phyloP scores from a whole-genome alignment of 164 flowering plant species.

The Annona cherimola region DNA sequence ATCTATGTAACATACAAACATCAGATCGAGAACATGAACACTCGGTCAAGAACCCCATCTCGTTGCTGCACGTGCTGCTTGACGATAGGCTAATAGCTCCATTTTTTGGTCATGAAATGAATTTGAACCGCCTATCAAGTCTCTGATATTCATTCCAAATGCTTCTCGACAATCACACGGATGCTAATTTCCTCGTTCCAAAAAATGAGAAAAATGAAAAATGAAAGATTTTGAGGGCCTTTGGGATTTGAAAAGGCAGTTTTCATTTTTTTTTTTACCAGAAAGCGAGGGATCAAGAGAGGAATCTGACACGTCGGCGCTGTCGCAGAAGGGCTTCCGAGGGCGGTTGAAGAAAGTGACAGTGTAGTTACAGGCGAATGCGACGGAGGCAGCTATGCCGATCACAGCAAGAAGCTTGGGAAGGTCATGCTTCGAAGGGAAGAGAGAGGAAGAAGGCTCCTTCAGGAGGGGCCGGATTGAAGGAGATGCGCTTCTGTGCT shows the following conservation, averaged over 20 bases:
- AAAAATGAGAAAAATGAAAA: too few relatives aligned
- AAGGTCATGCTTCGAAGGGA: constrained; percentile 61
- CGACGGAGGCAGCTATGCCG: constrained; percentile 51
- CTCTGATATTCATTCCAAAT: too few relatives aligned
- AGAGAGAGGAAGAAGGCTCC: constrained; percentile 44
- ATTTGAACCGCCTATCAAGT: too few relatives aligned
- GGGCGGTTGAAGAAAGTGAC: constrained; percentile 22
- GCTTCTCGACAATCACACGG: too few relatives aligned
- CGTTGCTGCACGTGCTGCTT: too few relatives aligned
- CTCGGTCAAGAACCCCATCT: too few relatives aligned
- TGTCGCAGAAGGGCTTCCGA: constrained; percentile 67
- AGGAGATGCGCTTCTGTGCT: constrained; percentile 16
- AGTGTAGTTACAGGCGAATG: constrained; percentile 43
- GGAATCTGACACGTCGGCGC: not conserved
- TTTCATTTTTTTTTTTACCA: constrained; percentile 22
- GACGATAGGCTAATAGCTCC: too few relatives aligned
- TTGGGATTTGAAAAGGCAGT: constrained; percentile 1
- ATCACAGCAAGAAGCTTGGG: constrained; percentile 43
- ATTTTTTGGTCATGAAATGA: too few relatives aligned
- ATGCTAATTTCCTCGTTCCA: too few relatives aligned
- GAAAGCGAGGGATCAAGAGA: not conserved
- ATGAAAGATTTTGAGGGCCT: not conserved
- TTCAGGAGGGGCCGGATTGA: constrained; percentile 11
- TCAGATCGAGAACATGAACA: too few relatives aligned
- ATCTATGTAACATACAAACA: too few relatives aligned